Percentiles rank a stretch among this genome's conserved stretches.
phyloP scores from a whole-genome alignment of 176 grass and related monocot genomes.

The Triticum turgidum region DNA sequence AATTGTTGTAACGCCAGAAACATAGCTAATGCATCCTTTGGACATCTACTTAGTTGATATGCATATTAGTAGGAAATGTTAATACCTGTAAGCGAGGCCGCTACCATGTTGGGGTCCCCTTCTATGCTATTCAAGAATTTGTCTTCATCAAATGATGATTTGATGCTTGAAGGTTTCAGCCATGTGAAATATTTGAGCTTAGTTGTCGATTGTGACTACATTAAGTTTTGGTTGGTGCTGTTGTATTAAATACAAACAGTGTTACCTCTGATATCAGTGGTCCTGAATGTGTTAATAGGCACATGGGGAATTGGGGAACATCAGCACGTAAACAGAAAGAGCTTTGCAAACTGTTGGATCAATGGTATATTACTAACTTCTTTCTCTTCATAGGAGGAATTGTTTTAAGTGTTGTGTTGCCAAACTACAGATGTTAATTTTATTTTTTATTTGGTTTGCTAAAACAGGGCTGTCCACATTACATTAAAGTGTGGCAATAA shows the following conservation, averaged over 20 bases:
- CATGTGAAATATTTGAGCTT: not conserved
- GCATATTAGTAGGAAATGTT: not conserved
- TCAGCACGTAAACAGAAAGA: slow-evolving; percentile 70
- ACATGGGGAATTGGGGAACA: slow-evolving; percentile 89
- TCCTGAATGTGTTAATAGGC: slow-evolving; percentile 46
- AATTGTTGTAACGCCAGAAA: not conserved
- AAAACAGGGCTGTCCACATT: slow-evolving; percentile 73
- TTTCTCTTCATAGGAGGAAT: not conserved
- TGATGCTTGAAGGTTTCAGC: not conserved
- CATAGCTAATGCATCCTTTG: not conserved
- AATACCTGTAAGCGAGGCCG: not conserved
- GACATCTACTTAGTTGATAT: not conserved
- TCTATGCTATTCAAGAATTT: not conserved
- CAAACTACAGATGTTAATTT: not conserved
- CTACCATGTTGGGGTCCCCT: not conserved
- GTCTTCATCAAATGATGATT: slow-evolving; percentile 15
- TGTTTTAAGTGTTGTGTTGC: slow-evolving; percentile 6
- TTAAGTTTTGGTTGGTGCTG: not conserved
- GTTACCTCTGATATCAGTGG: slow-evolving; percentile 26
- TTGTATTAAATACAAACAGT: slow-evolving; percentile 15
- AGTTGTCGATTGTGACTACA: not conserved
- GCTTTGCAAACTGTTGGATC: slow-evolving; percentile 89
- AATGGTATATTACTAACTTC: slow-evolving; percentile 62
- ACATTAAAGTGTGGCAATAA: slow-evolving; percentile 73
- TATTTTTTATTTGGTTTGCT: slow-evolving; percentile 10